A percentile compares a stretch with the other conserved stretches of the same genome.
These are phyloP conservation scores for Starmerella potacharoeniae DNA, from an alignment of 805 yeast genomes.

Conservation along the genomic window DNA sequence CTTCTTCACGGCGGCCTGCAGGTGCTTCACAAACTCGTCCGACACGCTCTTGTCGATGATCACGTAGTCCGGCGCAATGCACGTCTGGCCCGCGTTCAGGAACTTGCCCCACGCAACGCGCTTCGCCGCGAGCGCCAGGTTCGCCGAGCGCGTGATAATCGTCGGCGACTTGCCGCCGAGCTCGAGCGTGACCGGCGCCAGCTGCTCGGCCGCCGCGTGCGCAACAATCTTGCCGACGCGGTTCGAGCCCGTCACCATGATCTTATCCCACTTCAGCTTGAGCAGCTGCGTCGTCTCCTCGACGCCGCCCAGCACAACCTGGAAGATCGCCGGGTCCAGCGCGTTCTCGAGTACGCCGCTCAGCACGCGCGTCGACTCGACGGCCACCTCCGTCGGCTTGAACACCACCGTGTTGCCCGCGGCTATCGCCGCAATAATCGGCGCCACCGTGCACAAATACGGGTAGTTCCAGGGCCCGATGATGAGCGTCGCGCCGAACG, in stretches of 20 bases:
- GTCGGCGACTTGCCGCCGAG: slow-evolving; percentile 91
- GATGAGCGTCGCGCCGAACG: slow-evolving; percentile 56
- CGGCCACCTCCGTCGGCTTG: slow-evolving; percentile 67
- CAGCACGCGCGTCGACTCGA: slow-evolving; percentile 46
- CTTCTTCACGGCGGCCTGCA: slow-evolving; percentile 34
- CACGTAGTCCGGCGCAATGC: slow-evolving; percentile 80
- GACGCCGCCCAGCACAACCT: slow-evolving; percentile 62
- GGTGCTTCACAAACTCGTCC: slow-evolving; percentile 37
- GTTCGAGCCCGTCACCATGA: slow-evolving; percentile 75
- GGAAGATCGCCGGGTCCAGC: slow-evolving; percentile 46
- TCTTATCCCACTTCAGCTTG: slow-evolving; percentile 61
- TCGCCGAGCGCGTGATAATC: slow-evolving; percentile 44
- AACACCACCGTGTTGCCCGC: slow-evolving; percentile 72
- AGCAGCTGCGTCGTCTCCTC: slow-evolving; percentile 50
- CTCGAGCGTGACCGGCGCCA: slow-evolving; percentile 74
- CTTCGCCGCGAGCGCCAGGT: slow-evolving; percentile 36
- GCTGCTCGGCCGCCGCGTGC: slow-evolving; percentile 66
- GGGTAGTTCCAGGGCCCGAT: slow-evolving; percentile 81
- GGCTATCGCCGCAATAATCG: slow-evolving; percentile 70
- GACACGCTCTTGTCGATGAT: slow-evolving; percentile 52
- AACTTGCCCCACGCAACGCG: slow-evolving; percentile 72
- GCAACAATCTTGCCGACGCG: slow-evolving; percentile 69
- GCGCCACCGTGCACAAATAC: slow-evolving; percentile 45
- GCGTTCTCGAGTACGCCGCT: slow-evolving; percentile 43
- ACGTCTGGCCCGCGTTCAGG: slow-evolving; percentile 78